phyloP scores from a whole-genome alignment of 768 basidiomycete genomes.

The Mycena rebaudengoi region DNA sequence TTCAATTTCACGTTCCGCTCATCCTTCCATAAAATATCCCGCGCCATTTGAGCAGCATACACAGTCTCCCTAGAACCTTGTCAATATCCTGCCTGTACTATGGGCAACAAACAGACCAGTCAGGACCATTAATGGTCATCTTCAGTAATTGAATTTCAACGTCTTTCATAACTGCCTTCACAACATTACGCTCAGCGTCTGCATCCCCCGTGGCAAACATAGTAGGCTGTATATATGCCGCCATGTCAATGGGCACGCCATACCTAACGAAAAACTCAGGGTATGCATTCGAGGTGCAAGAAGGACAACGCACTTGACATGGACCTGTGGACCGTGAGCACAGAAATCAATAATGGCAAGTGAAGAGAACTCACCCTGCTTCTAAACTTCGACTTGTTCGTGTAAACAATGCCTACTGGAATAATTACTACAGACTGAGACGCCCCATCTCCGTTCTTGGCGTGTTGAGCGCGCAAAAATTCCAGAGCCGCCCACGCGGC shows the following conservation, averaged over 20 bases:
- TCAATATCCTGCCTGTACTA: not conserved
- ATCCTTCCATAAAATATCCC: constrained; percentile 63
- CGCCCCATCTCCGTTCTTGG: constrained; percentile 22
- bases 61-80: constrained; percentile 62
- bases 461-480: constrained; percentile 51
- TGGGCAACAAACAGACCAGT: constrained; percentile 58
- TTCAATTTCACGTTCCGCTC: constrained; percentile 55
- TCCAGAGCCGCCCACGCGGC: constrained; percentile 79
- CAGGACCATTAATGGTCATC: constrained; percentile 70
- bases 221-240: constrained; percentile 45
- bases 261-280: constrained; percentile 47
- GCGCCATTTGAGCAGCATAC: constrained; percentile 64
- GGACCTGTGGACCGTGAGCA: constrained; percentile 6
- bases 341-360: not conserved
- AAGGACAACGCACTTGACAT: constrained; percentile 34
- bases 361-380: constrained; percentile 53
- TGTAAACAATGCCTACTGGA: constrained; percentile 76
- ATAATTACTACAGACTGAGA: constrained; percentile 53
- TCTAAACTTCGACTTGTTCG: constrained; percentile 70
- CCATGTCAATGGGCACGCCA: constrained; percentile 56
- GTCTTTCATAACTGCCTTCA: constrained; percentile 62
- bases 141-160: constrained; percentile 57
- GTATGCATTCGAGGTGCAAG: not conserved
- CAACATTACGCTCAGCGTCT: constrained; percentile 53
- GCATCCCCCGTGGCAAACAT: constrained; percentile 49